Evolutionary conservation across 2,329 filamentous ascomycete genomes (phyloP).

Genomic region (Epichloe bromicola): DNA sequence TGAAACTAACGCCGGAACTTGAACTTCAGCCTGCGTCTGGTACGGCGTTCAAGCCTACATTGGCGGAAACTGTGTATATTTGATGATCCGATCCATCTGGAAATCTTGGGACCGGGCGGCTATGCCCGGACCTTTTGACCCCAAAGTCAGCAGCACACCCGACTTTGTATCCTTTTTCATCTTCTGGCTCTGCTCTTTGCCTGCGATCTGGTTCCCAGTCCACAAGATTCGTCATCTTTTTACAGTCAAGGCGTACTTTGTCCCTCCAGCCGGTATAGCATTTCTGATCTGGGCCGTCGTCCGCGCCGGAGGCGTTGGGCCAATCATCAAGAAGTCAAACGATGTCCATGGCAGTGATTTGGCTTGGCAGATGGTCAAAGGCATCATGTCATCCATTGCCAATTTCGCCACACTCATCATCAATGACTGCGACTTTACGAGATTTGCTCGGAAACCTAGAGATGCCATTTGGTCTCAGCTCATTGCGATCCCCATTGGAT

Average conservation of each 20-base stretch:
- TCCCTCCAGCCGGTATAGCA: slow-evolving; percentile 68
- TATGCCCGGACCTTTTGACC: slow-evolving; percentile 54
- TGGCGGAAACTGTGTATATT: slow-evolving; percentile 68
- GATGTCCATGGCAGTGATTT: slow-evolving; percentile 52
- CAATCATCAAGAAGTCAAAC: slow-evolving; percentile 60
- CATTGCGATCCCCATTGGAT: slow-evolving; percentile 56
- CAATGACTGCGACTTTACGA: slow-evolving; percentile 72
- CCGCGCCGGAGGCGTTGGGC: slow-evolving; percentile 69
- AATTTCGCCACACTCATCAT: slow-evolving; percentile 84
- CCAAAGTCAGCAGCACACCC: slow-evolving; percentile 54
- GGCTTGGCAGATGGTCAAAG: slow-evolving; percentile 71
- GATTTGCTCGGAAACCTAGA: slow-evolving; percentile 64
- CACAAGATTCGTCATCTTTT: slow-evolving; percentile 83
- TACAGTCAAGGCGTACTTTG: slow-evolving; percentile 77
- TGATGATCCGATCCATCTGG: slow-evolving; percentile 87
- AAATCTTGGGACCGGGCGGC: slow-evolving; percentile 44
- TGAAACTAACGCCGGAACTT: background rate
- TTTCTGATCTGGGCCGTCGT: slow-evolving; percentile 83
- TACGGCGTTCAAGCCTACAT: slow-evolving; percentile 80
- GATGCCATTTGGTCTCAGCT: slow-evolving; percentile 76
- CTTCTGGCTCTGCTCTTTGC: slow-evolving; percentile 71
- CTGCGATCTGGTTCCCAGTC: slow-evolving; percentile 80
- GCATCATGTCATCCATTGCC: slow-evolving; percentile 78
- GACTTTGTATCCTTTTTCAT: slow-evolving; percentile 75
- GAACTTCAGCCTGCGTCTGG: slow-evolving; percentile 61